Percentiles rank a stretch among this genome's conserved stretches.
These are phyloP conservation scores for Mimosa pudica DNA, from an alignment of 306 rosid species.

Conservation along the genomic window DNA sequence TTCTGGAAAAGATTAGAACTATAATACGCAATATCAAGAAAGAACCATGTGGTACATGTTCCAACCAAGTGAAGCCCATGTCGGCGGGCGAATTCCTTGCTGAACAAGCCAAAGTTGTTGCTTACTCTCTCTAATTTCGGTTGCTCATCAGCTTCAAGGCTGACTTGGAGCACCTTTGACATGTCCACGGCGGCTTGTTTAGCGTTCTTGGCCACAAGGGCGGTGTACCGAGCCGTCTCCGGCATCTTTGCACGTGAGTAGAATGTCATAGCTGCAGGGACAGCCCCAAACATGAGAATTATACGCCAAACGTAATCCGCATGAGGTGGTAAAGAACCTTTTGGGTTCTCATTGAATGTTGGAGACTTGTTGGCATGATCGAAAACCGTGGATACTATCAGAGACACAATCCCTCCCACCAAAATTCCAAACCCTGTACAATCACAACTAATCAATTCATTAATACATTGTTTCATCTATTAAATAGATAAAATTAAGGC, in stretches of 20 bases:
- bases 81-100: slow-evolving; percentile 16
- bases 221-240: slow-evolving; percentile 51
- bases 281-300: slow-evolving; percentile 48
- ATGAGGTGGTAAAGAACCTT: slow-evolving; percentile 16
- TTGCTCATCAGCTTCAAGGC: neutral
- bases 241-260: slow-evolving; percentile 45
- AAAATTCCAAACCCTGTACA: slow-evolving; percentile 42
- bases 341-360: neutral
- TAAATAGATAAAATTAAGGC: neutral
- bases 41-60: slow-evolving; percentile 48
- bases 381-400: slow-evolving; percentile 31
- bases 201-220: slow-evolving; percentile 46
- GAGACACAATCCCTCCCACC: slow-evolving; percentile 40
- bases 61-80: slow-evolving; percentile 48
- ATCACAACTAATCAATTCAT: too few species aligned
- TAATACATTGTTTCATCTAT: too few species aligned
- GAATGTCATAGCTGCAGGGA: slow-evolving; percentile 38
- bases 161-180: slow-evolving; percentile 41
- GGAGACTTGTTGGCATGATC: neutral
- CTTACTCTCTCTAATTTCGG: neutral
- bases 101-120: slow-evolving; percentile 38
- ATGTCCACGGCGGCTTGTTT: slow-evolving; percentile 45
- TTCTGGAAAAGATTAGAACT: slow-evolving; percentile 51
- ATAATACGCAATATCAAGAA: slow-evolving; percentile 52
- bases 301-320: slow-evolving; percentile 55